Base-by-base conservation (phyloP, 1,284 basidiomycete species). In the Leccinum subspadiceum region DNA sequence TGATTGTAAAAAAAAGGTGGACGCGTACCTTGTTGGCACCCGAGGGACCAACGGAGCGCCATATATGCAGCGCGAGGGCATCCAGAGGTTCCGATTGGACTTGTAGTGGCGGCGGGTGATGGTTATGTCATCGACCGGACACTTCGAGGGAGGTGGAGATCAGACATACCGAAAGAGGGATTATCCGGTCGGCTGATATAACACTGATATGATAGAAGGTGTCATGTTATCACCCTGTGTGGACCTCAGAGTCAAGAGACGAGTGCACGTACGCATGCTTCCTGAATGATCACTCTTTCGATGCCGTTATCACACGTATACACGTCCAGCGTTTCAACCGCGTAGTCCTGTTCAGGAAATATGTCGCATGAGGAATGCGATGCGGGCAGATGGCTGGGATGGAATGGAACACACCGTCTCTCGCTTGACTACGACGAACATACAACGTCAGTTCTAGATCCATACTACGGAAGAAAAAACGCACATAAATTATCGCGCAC, bases 21-120 rank as follows among this genome's bases (percentile, higher is more conserved):
- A 26, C 2, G 2, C 61, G 2, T 57, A 84, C 90, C 78, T 92
- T 92, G 75, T 95, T 94, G 1, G 78, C 81, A 3, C 93, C 93
- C 0, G 91, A 93, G 0, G 90, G 90, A 1, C 93, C 92, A 0
- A 84, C 80, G 1, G 89, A 87, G 26, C 75, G 75, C 80, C 86
- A 90, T 58, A 95, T 94, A 13, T 78, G 79, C 57, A 82, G 71
- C 0, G 91, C 85, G 5, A 94, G 82, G 6, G 67, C 63, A 62
- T 89, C 84, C 26, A 94, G 74, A 0, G 87, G 85, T 72, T 93
- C 87, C 1, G 87, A 89, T 3, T 90, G 91, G 53, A 93, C 91
- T 92, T 1, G 24, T 8, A 4, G 6, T 41, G 35, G 4, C 13
- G 53, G 10, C 41, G 37, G 56, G 13, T 48, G 31, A 6, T 15